A percentile compares a stretch with the other conserved stretches of the same genome.
Evolutionary conservation across 2,329 filamentous ascomycete species (phyloP).

Genomic region (Boeremia lycopersici): DNA sequence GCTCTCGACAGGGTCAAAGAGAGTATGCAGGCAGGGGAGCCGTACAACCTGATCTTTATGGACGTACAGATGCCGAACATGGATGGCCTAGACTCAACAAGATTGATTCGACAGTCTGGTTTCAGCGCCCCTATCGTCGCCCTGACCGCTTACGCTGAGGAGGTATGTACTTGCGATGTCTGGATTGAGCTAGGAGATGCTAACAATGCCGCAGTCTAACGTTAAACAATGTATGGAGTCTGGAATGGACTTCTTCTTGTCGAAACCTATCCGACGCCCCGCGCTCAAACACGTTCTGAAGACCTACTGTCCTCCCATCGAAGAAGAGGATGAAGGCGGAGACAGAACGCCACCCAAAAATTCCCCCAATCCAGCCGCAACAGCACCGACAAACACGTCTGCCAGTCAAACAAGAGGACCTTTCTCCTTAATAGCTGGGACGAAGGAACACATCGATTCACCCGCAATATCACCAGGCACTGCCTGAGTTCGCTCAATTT

Average conservation of each 20-base stretch:
- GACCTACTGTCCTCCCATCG: conserved; percentile 79
- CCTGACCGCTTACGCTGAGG: conserved; percentile 86
- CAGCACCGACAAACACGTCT: background rate
- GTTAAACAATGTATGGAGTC: conserved; percentile 69
- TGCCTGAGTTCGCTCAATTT: conserved; percentile 3
- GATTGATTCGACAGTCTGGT: conserved; percentile 82
- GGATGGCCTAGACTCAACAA: conserved; percentile 85
- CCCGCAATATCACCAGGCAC: conserved; percentile 16
- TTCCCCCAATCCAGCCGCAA: conserved; percentile 3
- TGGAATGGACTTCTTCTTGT: conserved; percentile 90
- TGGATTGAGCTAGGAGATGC: background rate
- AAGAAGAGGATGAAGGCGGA: conserved; percentile 68
- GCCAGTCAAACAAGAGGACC: background rate
- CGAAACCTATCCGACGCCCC: conserved; percentile 76
- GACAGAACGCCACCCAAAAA: conserved; percentile 23
- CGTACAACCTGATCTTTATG: conserved; percentile 93
- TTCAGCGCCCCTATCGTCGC: conserved; percentile 90
- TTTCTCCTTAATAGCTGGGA: conserved; percentile 1
- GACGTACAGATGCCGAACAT: conserved; percentile 94
- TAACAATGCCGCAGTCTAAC: conserved; percentile 29
- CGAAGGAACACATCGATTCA: conserved; percentile 9
- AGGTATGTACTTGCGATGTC: conserved; percentile 63
- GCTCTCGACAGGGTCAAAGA: conserved; percentile 85
- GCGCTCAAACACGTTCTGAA: conserved; percentile 85
- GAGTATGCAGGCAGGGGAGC: conserved; percentile 73